phyloP scores from a whole-genome alignment of 2,329 filamentous ascomycete species.

The Trichoderma hamatum region DNA sequence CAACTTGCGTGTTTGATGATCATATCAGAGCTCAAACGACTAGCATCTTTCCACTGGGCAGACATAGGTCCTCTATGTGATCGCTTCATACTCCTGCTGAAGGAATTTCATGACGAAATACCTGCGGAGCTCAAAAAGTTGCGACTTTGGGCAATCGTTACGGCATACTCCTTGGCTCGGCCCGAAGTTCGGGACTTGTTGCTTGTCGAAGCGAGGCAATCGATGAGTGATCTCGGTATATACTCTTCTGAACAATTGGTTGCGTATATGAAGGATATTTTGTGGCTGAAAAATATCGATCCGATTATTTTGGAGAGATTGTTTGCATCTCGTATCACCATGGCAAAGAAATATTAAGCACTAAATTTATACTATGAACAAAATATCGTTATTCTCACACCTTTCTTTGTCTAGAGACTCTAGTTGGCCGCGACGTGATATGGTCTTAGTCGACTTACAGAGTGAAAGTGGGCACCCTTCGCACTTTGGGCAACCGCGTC shows the following conservation, averaged over 20 bases:
- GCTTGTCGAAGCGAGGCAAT: not conserved
- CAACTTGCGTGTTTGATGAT: constrained; percentile 16
- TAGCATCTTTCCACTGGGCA: constrained; percentile 11
- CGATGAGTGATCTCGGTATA: not conserved
- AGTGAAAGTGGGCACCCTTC: no score
- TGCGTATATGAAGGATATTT: not conserved
- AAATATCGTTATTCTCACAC: no score
- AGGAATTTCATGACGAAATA: not conserved
- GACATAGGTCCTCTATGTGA: not conserved
- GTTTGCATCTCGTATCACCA: not conserved
- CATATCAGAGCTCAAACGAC: not conserved
- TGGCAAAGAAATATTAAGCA: no score
- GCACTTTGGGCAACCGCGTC: no score
- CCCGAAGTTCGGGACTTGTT: not conserved
- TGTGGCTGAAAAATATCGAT: not conserved
- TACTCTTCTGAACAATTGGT: not conserved
- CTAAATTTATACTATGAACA: no score
- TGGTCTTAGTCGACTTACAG: no score
- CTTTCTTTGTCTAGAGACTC: no score
- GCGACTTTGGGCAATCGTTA: constrained; percentile 9
- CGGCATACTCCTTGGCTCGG: not conserved
- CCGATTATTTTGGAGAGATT: not conserved
- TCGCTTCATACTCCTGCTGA: not conserved
- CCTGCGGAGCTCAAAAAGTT: not conserved
- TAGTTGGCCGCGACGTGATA: no score